Evolutionary conservation across 2,329 filamentous ascomycete species (phyloP), one percentile per base, ranked within the genome.

Genomic region (Clonostachys rosea): DNA sequence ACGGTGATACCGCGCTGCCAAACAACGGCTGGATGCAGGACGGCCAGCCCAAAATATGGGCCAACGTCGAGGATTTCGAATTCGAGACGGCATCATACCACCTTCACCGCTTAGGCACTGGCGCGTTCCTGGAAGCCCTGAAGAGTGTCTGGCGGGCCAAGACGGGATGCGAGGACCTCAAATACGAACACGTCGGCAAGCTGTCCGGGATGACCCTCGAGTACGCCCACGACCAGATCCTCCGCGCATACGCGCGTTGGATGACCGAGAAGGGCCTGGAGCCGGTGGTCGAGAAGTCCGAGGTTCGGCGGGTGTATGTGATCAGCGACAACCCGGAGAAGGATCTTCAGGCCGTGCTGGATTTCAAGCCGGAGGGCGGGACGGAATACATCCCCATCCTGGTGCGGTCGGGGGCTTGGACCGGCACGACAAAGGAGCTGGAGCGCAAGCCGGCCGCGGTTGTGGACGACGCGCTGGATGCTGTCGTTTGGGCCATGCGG

Each of bases 271-370:
- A 30, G 17, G 50, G 51, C 18, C 40, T 50, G 36, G 45, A 54
- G 14, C 47, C 39, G n/a, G 45, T 35, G 41, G 44, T 5, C 5
- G 37, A 47, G 36, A 57, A 52, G 4, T 64, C 59, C 17, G 35
- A 33, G 75, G 77, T 96, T 47, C 74, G 76, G 57, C 79, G 77
- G 40, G 91, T 97, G 11, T 97, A 95, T 67, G 97, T 97, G 92
- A 81, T 97, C 40, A 94, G 94, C 6, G 88, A 92, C 60, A 92
- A 92, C 59, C 87, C 88, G 6, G 89, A 89, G 60, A 94, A 87
- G 56, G 94, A 99, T 63, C 96, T 99, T 54, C 74, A 81, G 6
- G 94, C 94, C 6, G 91, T 89, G 17, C 95, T 95, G 61, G 76
- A 79, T 42, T 96, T 87, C 60, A 59, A 70, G 41, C 88, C 86